Evolutionary conservation across 2,329 filamentous ascomycete genomes (phyloP), one percentile per base, ranked within the genome.

Genomic region (Sclerotinia nivalis): DNA sequence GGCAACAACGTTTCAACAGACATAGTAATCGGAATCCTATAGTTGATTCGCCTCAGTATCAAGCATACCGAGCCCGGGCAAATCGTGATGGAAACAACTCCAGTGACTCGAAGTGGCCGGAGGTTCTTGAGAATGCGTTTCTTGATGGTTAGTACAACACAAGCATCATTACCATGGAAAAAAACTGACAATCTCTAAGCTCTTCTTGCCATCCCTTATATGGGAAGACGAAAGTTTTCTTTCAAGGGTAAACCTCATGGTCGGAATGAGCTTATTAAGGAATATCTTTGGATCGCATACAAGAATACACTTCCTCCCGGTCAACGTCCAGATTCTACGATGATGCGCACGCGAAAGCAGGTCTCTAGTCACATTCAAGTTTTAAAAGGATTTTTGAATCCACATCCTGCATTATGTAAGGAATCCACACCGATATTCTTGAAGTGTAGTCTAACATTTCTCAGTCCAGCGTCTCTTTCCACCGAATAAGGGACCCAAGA

Each of bases 361-460:
- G 87, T 91, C 7, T 91, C 88, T 2, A 91, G 88, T 76, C 89
- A 91, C 76, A 91, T 91, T 76, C 89, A 91, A 77, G 89, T 91
- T 20, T 81, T 91, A 69, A 91, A 91, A 80, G 87, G 86, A 66
- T 89, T 90, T 77, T 87, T 91, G 73, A 83, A 84, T 69, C 84
- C 86, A 68, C 82, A 90, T 72, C 84, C 86, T 56, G 88, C 86
- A 43, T 18, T 65, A 77, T 90, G 88, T 90, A 81, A 84, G 88
- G 82, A 37, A 28, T 28, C 15, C 5, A 12, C 31, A 13, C 64
- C 18, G 4, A 55, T 2, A 15, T 54, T 20, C 25, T 59, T 28
- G 60, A 55, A 59, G 10, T 49, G 31, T 61, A 62, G 8, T 52
- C 72, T 76, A 69, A 77, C 25, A 49, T 13, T 56, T 15, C 28